Percentiles rank a stretch among this genome's conserved stretches.
Conservation (phyloP, 352 stramenopile genomes). For the Pythium chondricola region DNA sequence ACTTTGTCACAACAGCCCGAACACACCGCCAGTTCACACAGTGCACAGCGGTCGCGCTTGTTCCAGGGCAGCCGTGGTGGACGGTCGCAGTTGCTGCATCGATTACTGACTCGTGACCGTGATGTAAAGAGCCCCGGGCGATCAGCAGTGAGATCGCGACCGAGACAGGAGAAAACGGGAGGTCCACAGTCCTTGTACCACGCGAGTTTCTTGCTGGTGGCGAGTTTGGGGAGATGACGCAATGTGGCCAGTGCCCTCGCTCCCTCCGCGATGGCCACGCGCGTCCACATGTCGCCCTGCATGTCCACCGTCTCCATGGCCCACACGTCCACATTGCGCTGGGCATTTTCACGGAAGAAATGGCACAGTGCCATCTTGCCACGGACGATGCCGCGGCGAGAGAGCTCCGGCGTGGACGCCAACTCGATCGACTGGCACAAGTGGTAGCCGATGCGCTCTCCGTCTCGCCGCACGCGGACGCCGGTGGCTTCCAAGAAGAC, state of each 20-base stretch:
- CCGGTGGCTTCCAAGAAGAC: conserved; percentile 20
- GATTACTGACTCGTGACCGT: background rate
- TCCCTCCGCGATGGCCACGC: conserved; percentile 7
- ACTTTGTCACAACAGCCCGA: conserved; percentile 5
- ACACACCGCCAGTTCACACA: conserved; percentile 6
- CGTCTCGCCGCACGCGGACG: conserved; percentile 6
- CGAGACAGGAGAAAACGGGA: background rate
- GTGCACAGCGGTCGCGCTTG: conserved; percentile 3
- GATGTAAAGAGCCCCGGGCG: too few relatives aligned
- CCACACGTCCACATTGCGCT: conserved; percentile 20
- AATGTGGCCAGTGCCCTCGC: conserved; percentile 5
- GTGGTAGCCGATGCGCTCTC: conserved; percentile 19
- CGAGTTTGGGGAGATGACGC: conserved; percentile 8
- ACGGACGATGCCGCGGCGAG: conserved; percentile 12
- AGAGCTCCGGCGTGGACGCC: conserved; percentile 13
- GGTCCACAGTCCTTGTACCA: conserved; percentile 15
- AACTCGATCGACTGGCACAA: conserved; percentile 23
- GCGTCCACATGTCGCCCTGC: conserved; percentile 16
- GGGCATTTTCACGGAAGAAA: conserved; percentile 11
- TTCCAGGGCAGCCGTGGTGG: conserved; percentile 4
- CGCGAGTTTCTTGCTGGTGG: conserved; percentile 18
- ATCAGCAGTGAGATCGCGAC: background rate
- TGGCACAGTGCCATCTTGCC: conserved; percentile 20
- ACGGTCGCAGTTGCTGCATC: conserved; percentile 12
- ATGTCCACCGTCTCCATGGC: conserved; percentile 9